Base-by-base conservation (phyloP, 805 yeast species). In the Candida ovalis region DNA sequence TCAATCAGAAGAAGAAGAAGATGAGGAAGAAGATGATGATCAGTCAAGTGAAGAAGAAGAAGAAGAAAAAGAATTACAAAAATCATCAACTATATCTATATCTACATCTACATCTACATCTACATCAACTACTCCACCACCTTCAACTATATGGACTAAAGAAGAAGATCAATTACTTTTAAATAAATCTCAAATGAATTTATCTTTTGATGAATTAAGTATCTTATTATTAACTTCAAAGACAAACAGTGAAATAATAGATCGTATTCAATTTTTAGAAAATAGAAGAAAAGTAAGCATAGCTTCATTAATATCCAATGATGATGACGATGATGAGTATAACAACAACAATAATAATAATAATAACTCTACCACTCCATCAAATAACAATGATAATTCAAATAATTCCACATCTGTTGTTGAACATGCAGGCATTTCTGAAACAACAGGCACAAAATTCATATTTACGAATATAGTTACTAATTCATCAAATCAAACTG, bases 81-180 rank as follows among this genome's bases (percentile, higher is more conserved):
- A 35, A 35, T 17, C 38, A 27, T 21, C 36, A 39, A 44, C 40
- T 36, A 25, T 15, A 27, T 10, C 7, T 17, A 35, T 21, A 35
- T 30, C 28, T 25, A 15, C 12, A 30, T 8, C 35, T 30, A 30
- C 35, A 10, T 10, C 35, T 30, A 30, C 9, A 30, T 15, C 6
- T 30, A 8, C 35, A 8, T 15, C 35, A 7, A 17, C n/a, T 5
- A 4, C 35, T 5, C n/a, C 35, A 30, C 15, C 35, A n/a, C 18
- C 44, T 43, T 64, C 72, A 10, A 21, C 39, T 1, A 23, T 35
- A 74, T 78, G 82, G 82, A 66, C 77, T 2, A 67, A 70, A 57
- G 94, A 86, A 45, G 96, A 88, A 64, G 96, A 88, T 65, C 86
- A 82, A 52, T 62, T 80, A 32, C 63, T 88, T 35, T 57, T 80